Percentiles rank a stretch among this genome's conserved stretches.
phyloP scores from a whole-genome alignment of 2,329 filamentous ascomycete genomes.

The Arthrobotrys sinensis region DNA sequence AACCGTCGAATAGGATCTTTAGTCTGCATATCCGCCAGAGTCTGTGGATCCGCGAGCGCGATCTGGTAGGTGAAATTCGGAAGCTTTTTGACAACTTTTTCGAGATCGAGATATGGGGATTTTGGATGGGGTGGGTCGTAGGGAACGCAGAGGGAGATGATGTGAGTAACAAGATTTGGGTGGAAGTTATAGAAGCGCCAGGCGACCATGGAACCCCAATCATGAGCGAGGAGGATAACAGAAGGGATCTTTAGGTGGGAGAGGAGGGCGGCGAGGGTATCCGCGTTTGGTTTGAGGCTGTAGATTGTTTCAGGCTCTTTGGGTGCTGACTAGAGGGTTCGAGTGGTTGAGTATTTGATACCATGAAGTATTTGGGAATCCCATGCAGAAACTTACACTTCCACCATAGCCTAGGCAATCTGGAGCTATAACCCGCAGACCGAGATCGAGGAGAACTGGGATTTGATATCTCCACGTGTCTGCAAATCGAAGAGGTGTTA shows the following conservation, averaged over 20 bases:
- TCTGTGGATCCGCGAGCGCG: conserved; percentile 79
- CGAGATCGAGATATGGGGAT: conserved; percentile 71
- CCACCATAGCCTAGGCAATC: conserved; percentile 90
- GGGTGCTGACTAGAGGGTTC: conserved; percentile 70
- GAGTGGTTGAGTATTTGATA: background rate
- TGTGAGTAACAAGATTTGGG: conserved; percentile 78
- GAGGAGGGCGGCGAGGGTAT: conserved; percentile 82
- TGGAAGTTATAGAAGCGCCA: conserved; percentile 83
- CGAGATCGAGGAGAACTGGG: conserved; percentile 79
- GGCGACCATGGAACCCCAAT: conserved; percentile 85
- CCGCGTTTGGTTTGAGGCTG: conserved; percentile 79
- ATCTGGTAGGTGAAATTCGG: conserved; percentile 77
- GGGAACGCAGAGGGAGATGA: conserved; percentile 87
- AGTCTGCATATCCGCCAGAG: conserved; percentile 74
- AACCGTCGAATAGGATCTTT: conserved; percentile 78
- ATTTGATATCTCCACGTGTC: conserved; percentile 90
- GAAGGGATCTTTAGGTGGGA: conserved; percentile 72
- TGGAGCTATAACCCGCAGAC: conserved; percentile 84
- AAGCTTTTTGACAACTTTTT: conserved; percentile 56
- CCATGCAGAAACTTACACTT: conserved; percentile 71
- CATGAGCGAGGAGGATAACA: conserved; percentile 90
- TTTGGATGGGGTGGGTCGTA: conserved; percentile 73
- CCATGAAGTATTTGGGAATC: background rate
- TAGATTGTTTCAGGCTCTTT: conserved; percentile 76
- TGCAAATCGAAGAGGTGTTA: background rate